Conservation (phyloP, 164 flowering plant genomes). For the Liquidambar formosana region DNA sequence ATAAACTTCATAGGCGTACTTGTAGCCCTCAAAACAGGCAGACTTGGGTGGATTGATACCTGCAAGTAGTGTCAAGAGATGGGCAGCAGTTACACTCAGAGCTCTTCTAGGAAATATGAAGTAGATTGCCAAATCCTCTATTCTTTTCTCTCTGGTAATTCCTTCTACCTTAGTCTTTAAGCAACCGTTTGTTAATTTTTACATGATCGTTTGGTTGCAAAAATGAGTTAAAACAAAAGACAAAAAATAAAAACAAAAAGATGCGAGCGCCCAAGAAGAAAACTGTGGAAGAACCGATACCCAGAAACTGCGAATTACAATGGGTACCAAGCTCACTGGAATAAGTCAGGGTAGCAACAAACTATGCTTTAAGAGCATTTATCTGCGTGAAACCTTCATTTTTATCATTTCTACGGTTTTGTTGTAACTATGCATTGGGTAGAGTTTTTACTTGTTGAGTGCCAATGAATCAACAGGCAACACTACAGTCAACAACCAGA, state of each 20-base stretch:
- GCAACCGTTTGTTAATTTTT: neutral
- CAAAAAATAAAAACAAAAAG: no score
- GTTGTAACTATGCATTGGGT: no score
- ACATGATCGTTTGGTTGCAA: neutral
- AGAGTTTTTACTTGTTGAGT: neutral
- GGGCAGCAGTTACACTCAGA: constrained; percentile 16
- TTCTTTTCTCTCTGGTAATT: constrained; percentile 26
- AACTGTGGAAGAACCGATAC: no score
- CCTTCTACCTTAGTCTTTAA: neutral
- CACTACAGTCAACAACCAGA: constrained; percentile 17
- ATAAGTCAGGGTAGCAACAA: no score
- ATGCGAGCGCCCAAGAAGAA: no score
- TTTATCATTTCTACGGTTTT: no score
- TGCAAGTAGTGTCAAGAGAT: constrained; percentile 3
- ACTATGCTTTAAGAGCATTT: no score
- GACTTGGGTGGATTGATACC: no score
- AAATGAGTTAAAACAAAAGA: no score
- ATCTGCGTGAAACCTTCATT: no score
- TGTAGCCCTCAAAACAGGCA: neutral
- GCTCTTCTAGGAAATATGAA: constrained; percentile 21
- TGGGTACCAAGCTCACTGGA: no score
- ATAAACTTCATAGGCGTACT: neutral
- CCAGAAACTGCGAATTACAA: no score
- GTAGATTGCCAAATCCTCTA: constrained; percentile 29
- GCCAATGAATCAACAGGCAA: constrained; percentile 12